phyloP scores from a whole-genome alignment of 305 asterid genomes.

The Coffea humblotiana region DNA sequence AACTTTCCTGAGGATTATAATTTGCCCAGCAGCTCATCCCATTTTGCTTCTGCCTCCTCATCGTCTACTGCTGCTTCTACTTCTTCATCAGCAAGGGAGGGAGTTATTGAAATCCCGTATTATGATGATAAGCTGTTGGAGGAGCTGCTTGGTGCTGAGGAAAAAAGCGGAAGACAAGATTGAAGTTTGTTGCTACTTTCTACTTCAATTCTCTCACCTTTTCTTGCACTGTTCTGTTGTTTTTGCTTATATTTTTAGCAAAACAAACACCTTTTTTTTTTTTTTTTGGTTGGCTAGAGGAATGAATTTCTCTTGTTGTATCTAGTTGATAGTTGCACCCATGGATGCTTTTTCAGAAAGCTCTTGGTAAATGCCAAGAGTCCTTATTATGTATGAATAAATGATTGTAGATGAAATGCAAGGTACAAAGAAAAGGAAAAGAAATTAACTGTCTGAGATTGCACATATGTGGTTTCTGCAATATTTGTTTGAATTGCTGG shows the following conservation, averaged over 20 bases:
- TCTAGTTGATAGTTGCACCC: background rate
- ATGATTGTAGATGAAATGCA: background rate
- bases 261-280: background rate
- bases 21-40: slow-evolving; percentile 37
- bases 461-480: background rate
- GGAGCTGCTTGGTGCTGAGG: slow-evolving; percentile 35
- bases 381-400: background rate
- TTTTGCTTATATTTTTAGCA: background rate
- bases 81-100: background rate
- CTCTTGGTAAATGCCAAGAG: background rate
- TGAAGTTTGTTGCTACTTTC: background rate
- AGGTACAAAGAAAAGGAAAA: background rate
- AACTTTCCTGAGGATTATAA: slow-evolving; percentile 45
- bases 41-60: slow-evolving; percentile 20
- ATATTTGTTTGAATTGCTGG: background rate
- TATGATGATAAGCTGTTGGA: slow-evolving; percentile 37
- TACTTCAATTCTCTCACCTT: background rate
- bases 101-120: slow-evolving; percentile 36
- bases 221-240: background rate
- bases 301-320: background rate
- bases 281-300: background rate
- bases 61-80: background rate
- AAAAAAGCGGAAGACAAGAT: slow-evolving; percentile 20
- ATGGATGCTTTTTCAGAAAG: background rate
- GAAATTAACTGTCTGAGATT: background rate